Evolutionary conservation across 2,329 filamentous ascomycete genomes (phyloP), one percentile per base, ranked within the genome.

Genomic region (Neopestalotiopsis sp.): DNA sequence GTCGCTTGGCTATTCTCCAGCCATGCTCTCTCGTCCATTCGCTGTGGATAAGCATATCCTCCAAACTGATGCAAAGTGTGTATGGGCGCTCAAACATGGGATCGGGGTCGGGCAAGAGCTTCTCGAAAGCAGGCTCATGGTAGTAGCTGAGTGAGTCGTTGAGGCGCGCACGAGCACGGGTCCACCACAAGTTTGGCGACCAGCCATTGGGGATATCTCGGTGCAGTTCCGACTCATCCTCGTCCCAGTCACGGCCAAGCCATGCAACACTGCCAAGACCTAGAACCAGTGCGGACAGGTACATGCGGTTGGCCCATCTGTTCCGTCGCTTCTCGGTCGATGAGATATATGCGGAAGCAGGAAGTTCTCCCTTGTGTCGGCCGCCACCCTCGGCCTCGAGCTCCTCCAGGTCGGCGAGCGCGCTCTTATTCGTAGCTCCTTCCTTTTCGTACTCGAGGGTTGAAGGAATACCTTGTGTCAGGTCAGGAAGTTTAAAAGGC

Each of bases 11-110:
- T 71, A 97, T 88, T 74, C 95, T 90, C 94, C 96, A 99, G 69
- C 96, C 96, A 78, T 98, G 92, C 79, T 98, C 94, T 68, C 95
- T 90, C 30, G 90, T 89, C 96, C 96, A 99, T 79, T 97, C 94
- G 77, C 93, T 97, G 83, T 98, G 95, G 38, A 99, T 90, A 67
- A 99, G 88, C 75, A 99, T 88, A 80, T 99, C 95, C 79, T 99
- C 96, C 76, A 99, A 84, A 79, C 93, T 96, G 74, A 99, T 86
- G 38, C 97, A 95, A 38, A 99, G 87, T 0, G 96, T 98, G 81
- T 97, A 97, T 10, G 95, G 95, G 62, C 93, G 92, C 74, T 92
- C 91, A 76, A 94, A 91, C 67, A 89, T 89, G 20, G 94, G 92
- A 72, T 97, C 91, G 56, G 90, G 87, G 73, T 95, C 92, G 6